These are phyloP conservation scores for Sphagnum fallax DNA, from an alignment of 228 moss, liverwort and hornwort species.

Conservation along the genomic window DNA sequence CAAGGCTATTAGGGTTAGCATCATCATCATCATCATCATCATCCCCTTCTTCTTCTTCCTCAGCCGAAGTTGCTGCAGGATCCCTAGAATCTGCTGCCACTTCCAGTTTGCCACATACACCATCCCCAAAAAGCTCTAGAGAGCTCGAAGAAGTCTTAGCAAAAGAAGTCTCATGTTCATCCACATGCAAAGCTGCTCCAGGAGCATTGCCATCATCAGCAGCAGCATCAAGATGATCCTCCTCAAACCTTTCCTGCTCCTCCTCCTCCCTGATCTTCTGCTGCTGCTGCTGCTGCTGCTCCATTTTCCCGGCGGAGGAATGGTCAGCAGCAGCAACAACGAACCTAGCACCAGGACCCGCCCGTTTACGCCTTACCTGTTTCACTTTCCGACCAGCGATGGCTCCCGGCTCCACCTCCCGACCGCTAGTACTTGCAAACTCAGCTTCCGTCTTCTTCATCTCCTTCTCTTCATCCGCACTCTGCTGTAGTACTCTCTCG, in stretches of 20 bases:
- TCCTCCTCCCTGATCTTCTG: no score
- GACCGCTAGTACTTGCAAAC: slow-evolving; percentile 34
- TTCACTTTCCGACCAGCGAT: slow-evolving; percentile 25
- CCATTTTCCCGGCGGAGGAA: no score
- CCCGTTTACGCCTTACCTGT: slow-evolving; percentile 38
- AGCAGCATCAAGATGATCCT: slow-evolving; percentile 7
- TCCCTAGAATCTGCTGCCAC: slow-evolving; percentile 16
- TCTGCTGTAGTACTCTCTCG: no score
- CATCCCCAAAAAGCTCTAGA: not conserved
- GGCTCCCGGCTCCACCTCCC: slow-evolving; percentile 4
- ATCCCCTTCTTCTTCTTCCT: no score
- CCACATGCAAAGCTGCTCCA: no score
- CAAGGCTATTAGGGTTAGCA: slow-evolving; percentile 33
- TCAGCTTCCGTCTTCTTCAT: not conserved
- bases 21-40: not conserved
- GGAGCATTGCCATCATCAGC: no score
- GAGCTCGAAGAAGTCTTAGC: slow-evolving; percentile 13
- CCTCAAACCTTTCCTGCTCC: not conserved
- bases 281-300: no score
- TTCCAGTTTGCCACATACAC: slow-evolving; percentile 5
- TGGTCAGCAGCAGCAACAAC: no score
- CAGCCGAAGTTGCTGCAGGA: slow-evolving; percentile 11
- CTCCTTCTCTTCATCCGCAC: no score
- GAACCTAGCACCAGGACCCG: not conserved
- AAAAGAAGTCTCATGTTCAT: slow-evolving; percentile 13